These are phyloP conservation scores for Suillus plorans DNA, from an alignment of 768 basidiomycete genomes.

Conservation along the genomic window DNA sequence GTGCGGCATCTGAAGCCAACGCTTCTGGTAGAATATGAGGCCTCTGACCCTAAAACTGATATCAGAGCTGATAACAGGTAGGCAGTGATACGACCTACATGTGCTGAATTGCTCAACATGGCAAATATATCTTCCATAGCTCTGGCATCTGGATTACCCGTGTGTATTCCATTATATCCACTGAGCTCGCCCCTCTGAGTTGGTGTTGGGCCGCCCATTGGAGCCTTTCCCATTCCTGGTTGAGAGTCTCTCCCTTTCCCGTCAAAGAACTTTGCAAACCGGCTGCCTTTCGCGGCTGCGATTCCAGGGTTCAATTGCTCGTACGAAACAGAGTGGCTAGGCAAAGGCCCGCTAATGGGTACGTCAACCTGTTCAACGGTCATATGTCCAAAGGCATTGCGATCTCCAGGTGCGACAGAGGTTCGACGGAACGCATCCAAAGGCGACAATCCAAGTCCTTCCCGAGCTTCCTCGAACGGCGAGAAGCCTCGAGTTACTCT, in stretches of 20 bases:
- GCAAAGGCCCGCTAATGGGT: conserved; percentile 16
- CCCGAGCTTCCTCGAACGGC: conserved; percentile 52
- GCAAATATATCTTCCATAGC: conserved; percentile 81
- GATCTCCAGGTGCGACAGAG: conserved; percentile 21
- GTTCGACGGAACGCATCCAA: conserved; percentile 23
- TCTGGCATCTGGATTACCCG: conserved; percentile 48
- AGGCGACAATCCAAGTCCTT: conserved; percentile 9
- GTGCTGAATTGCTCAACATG: conserved; percentile 75
- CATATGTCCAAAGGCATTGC: conserved; percentile 17
- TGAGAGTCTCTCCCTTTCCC: conserved; percentile 54
- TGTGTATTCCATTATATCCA: conserved; percentile 34
- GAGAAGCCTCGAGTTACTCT: conserved; percentile 41
- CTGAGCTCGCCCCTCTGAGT: conserved; percentile 47
- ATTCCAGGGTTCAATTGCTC: conserved; percentile 42
- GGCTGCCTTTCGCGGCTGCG: conserved; percentile 67
- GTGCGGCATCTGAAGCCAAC: conserved; percentile 21
- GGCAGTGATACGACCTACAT: conserved; percentile 45
- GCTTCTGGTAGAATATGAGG: conserved; percentile 23
- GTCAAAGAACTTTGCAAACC: conserved; percentile 87
- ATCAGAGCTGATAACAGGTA: conserved; percentile 9
- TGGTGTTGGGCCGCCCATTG: conserved; percentile 43
- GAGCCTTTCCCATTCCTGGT: conserved; percentile 36
- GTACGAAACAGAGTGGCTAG: conserved; percentile 18
- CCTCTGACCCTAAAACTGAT: conserved; percentile 27
- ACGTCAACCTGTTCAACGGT: conserved; percentile 23